phyloP scores from a whole-genome alignment of 352 stramenopile species.

The Pythium oligandrum region DNA sequence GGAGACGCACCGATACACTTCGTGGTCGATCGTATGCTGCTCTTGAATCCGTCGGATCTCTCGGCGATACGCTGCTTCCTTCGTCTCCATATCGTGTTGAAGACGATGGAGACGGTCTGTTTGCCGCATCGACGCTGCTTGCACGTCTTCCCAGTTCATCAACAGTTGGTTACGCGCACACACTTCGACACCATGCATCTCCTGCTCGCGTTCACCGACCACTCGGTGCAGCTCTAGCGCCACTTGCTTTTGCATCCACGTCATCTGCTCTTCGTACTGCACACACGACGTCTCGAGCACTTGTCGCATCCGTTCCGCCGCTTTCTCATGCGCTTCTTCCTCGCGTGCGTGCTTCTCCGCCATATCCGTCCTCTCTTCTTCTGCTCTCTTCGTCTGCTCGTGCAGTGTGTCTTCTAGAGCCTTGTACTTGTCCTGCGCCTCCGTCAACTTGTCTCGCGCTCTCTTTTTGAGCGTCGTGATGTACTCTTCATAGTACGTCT shows the following conservation, averaged over 20 bases:
- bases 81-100: background rate
- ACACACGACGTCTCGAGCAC: constrained; percentile 34
- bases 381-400: constrained; percentile 6
- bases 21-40: constrained; percentile 17
- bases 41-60: constrained; percentile 15
- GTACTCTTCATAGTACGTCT: constrained; percentile 45
- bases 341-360: constrained; percentile 16
- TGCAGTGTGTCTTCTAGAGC: constrained; percentile 24
- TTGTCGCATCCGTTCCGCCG: constrained; percentile 20
- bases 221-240: constrained; percentile 2
- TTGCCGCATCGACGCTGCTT: constrained; percentile 17
- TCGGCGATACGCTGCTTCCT: constrained; percentile 4
- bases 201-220: constrained; percentile 9
- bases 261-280: constrained; percentile 45
- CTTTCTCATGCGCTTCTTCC: constrained; percentile 16
- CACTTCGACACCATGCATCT: too few species aligned
- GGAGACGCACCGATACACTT: constrained; percentile 25
- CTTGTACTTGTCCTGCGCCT: constrained; percentile 22
- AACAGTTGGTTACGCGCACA: constrained; percentile 19
- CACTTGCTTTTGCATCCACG: constrained; percentile 15
- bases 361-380: background rate
- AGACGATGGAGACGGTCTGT: constrained; percentile 13
- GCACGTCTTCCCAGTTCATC: constrained; percentile 39
- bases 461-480: constrained; percentile 39
- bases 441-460: constrained; percentile 25